These are phyloP conservation scores for Coniochaeta sp. DNA, from an alignment of 2,329 filamentous ascomycete genomes.

Conservation along the genomic window DNA sequence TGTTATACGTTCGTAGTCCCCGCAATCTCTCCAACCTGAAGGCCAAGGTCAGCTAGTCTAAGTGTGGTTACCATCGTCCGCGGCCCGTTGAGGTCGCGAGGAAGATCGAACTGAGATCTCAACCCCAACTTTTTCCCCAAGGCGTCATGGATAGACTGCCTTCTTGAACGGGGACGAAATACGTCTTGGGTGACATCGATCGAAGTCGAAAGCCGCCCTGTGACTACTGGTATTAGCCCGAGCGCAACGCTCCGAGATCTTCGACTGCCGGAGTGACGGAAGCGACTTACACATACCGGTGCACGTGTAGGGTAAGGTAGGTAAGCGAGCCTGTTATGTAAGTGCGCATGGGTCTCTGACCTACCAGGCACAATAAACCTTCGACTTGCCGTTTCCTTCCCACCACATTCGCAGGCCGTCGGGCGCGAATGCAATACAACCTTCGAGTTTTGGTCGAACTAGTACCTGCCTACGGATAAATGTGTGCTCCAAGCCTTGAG, in stretches of 20 bases:
- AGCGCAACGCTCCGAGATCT: neutral
- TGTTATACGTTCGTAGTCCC: too few species aligned
- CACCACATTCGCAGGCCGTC: neutral
- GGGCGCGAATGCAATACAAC: neutral
- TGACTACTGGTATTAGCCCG: neutral
- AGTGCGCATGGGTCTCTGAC: too few species aligned
- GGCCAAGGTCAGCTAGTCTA: neutral
- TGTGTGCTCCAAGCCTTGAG: neutral
- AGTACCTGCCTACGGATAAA: slow-evolving; percentile 1
- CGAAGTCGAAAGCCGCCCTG: neutral
- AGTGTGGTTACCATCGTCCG: neutral
- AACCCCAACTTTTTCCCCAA: neutral
- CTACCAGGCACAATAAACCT: too few species aligned
- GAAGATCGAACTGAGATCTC: neutral
- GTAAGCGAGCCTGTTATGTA: too few species aligned
- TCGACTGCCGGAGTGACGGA: neutral
- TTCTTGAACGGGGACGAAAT: neutral
- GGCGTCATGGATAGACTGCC: neutral
- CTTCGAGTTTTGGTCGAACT: neutral
- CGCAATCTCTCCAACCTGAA: neutral
- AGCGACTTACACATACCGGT: too few species aligned
- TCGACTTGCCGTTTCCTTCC: too few species aligned
- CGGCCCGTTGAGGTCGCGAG: neutral
- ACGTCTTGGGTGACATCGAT: slow-evolving; percentile 1
- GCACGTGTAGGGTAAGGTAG: too few species aligned